Evolutionary conservation across 129 eudicot genomes (phyloP).

Genomic region (Chrysanthemum lavandulifolium): DNA sequence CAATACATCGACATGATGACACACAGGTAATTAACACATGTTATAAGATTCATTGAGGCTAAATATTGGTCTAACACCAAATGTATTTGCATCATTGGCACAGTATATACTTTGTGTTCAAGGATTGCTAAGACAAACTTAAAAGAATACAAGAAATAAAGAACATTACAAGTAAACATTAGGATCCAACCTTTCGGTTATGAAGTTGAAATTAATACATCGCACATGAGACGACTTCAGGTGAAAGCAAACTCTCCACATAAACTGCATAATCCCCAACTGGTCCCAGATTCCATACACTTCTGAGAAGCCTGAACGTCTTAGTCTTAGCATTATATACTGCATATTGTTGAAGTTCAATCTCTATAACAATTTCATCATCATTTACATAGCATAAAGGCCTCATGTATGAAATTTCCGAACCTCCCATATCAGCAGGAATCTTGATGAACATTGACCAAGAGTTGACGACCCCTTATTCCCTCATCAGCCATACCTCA

Average conservation of each 20-base stretch:
- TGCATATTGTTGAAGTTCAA: slow-evolving; percentile 28
- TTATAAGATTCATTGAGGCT: too few relatives aligned
- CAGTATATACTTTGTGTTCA: neutral
- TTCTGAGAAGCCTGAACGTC: slow-evolving; percentile 22
- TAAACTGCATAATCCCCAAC: slow-evolving; percentile 37
- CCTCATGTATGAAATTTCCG: slow-evolving; percentile 25
- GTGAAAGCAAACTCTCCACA: slow-evolving; percentile 41
- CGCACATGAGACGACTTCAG: slow-evolving; percentile 24
- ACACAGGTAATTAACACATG: too few relatives aligned
- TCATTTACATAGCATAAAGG: slow-evolving; percentile 31
- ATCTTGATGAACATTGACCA: slow-evolving; percentile 35
- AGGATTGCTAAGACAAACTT: neutral
- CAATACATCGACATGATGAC: too few relatives aligned
- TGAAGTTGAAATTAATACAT: slow-evolving; percentile 15
- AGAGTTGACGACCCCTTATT: slow-evolving; percentile 33
- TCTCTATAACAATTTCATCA: slow-evolving; percentile 37
- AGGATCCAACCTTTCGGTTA: neutral
- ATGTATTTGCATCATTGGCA: neutral
- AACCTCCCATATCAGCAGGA: slow-evolving; percentile 24
- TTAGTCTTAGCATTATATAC: slow-evolving; percentile 23
- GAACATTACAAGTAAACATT: neutral
- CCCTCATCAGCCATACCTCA: slow-evolving; percentile 42
- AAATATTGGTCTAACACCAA: too few relatives aligned
- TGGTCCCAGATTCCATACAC: slow-evolving; percentile 20
- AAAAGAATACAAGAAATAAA: neutral